Percentiles rank a stretch among this genome's conserved stretches.
Conservation (phyloP, 2,329 filamentous ascomycete species). For the Colletotrichum sp. region DNA sequence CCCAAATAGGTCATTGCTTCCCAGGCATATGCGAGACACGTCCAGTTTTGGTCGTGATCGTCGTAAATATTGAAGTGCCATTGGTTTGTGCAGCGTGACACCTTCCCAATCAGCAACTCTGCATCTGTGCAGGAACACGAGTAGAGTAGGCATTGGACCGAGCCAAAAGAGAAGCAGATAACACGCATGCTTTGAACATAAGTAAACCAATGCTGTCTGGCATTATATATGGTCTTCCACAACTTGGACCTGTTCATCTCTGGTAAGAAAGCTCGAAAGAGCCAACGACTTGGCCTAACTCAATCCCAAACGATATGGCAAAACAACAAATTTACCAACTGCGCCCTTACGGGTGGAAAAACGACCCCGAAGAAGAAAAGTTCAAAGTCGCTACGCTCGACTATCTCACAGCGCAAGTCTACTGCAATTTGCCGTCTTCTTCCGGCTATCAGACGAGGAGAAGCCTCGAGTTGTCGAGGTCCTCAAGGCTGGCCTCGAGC, state of each 20-base stretch:
- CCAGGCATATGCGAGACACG: neutral
- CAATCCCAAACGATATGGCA: slow-evolving; percentile 24
- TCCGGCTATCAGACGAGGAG: slow-evolving; percentile 34
- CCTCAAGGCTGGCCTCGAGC: slow-evolving; percentile 38
- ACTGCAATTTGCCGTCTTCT: slow-evolving; percentile 44
- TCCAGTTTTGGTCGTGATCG: neutral
- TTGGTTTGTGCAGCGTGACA: neutral
- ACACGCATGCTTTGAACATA: neutral
- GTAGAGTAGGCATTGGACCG: neutral
- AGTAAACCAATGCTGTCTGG: neutral
- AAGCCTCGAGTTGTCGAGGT: slow-evolving; percentile 19
- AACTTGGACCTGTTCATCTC: fast-evolving
- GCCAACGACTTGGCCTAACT: fast-evolving
- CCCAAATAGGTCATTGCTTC: neutral
- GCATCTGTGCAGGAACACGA: neutral
- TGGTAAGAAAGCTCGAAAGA: neutral
- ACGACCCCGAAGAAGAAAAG: slow-evolving; percentile 37
- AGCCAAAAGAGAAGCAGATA: neutral
- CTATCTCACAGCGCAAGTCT: slow-evolving; percentile 34
- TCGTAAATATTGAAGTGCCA: neutral
- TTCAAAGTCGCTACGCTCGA: slow-evolving; percentile 41
- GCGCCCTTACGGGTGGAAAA: slow-evolving; percentile 38
- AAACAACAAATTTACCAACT: slow-evolving; percentile 30
- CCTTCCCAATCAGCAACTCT: neutral
- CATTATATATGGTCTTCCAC: neutral